Percentiles rank a stretch among this genome's conserved stretches.
phyloP scores from a whole-genome alignment of 176 grass and related monocot species.

The Triticum monococcum region DNA sequence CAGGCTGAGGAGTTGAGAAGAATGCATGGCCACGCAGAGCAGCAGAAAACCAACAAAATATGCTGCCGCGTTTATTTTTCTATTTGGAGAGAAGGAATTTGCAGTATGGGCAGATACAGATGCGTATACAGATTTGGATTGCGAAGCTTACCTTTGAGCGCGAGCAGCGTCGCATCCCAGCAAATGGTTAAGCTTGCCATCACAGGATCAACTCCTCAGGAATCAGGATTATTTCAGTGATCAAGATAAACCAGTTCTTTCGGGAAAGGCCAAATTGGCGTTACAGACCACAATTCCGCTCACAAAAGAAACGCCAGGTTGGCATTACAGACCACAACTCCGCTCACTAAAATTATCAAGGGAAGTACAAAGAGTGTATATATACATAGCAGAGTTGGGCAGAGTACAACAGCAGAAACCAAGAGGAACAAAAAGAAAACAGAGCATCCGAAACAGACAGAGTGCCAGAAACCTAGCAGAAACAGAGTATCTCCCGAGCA shows the following conservation, averaged over 20 bases:
- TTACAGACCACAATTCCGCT: constrained; percentile 24
- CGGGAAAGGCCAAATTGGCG: not conserved
- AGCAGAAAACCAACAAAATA: constrained; percentile 9
- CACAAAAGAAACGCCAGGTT: not conserved
- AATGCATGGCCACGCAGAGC: constrained; percentile 14
- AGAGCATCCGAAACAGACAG: not conserved
- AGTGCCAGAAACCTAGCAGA: not conserved
- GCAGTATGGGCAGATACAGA: constrained; percentile 1
- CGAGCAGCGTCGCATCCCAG: constrained; percentile 25
- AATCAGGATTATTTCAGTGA: constrained; percentile 32
- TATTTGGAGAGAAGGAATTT: not conserved
- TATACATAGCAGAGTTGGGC: not conserved
- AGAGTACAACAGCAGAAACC: not conserved
- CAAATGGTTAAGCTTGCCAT: constrained; percentile 40
- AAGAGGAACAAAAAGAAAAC: not conserved
- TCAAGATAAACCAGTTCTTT: constrained; percentile 24
- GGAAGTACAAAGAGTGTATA: not conserved
- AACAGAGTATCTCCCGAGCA: constrained; percentile 19
- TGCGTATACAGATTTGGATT: constrained; percentile 37
- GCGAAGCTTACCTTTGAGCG: constrained; percentile 54
- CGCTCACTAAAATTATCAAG: not conserved
- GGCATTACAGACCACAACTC: not conserved
- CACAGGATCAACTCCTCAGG: constrained; percentile 48
- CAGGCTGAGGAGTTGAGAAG: not conserved
- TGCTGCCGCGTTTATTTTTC: not conserved